These are phyloP conservation scores for Epichloe uncinata DNA, from an alignment of 2,329 filamentous ascomycete genomes.

Conservation along the genomic window DNA sequence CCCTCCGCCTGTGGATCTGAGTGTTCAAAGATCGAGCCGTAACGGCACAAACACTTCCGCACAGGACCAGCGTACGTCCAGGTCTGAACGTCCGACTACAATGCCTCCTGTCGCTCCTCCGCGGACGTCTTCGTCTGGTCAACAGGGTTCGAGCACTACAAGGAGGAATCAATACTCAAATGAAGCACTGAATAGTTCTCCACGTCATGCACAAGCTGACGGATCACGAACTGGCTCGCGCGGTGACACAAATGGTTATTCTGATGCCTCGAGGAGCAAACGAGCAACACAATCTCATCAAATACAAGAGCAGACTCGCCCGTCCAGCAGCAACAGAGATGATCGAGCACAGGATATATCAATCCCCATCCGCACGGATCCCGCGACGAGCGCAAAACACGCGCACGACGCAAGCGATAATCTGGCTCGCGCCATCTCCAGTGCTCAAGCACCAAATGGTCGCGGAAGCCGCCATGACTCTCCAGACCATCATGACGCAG, in stretches of 20 bases:
- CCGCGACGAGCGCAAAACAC: conserved; percentile 36
- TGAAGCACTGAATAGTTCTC: conserved; percentile 30
- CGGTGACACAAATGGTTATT: conserved; percentile 15
- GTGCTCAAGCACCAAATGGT: conserved; percentile 18
- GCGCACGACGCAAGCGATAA: conserved; percentile 68
- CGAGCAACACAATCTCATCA: conserved; percentile 14
- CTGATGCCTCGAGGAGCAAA: conserved; percentile 19
- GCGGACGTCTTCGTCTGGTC: conserved; percentile 69
- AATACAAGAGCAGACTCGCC: conserved; percentile 26
- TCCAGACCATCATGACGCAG: conserved; percentile 27
- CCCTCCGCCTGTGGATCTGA: conserved; percentile 20
- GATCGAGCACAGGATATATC: conserved; percentile 22
- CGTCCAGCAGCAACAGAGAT: conserved; percentile 27
- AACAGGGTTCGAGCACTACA: conserved; percentile 30
- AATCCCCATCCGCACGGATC: conserved; percentile 33
- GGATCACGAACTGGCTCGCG: conserved; percentile 22
- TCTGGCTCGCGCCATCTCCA: conserved; percentile 55
- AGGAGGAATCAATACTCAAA: conserved; percentile 31
- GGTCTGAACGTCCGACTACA: conserved; percentile 41
- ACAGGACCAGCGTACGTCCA: conserved; percentile 28
- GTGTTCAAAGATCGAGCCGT: conserved; percentile 35
- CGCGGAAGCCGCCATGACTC: conserved; percentile 14
- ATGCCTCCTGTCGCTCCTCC: conserved; percentile 58
- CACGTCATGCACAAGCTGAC: conserved; percentile 26
- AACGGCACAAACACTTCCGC: conserved; percentile 28